Base-by-base conservation (phyloP, 225 moss, liverwort and hornwort genomes). In the Polytrichum commune region DNA sequence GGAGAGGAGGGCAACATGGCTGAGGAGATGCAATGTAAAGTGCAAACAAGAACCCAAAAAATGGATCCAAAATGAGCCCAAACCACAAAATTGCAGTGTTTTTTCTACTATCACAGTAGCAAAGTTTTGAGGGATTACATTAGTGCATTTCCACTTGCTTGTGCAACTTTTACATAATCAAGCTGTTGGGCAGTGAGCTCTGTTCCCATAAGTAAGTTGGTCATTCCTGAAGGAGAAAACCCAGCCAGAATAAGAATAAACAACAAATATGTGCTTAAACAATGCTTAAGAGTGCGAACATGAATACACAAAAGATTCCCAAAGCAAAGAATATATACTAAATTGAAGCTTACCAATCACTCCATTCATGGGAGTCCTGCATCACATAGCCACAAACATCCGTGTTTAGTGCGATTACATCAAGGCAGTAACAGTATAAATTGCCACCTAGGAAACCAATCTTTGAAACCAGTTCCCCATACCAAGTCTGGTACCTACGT, bases 281-380 rank as follows among this genome's bases (percentile, higher is more conserved):
- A 46, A 46, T 46, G 46, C 46, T 46, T 16, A 13, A 13, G 38
- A 13, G 46, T 13, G 46, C 13, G 1, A 30, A 16, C 46, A 46
- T 46, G 46, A 46, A 16, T 46, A 46, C 46, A 46, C 46, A 0
- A 46, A 46, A 13, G 3, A 16, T 46, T 46, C 46, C 16, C 4
- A 4, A 13, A 46, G 46, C 13, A 46, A 46, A 13, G 35, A 35
- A 35, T 8, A 35, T 46, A 46, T 46, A 46, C 46, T 46, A 3
- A 46, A 16, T 16, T 46, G 55, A 27, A 64, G 66, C 85, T 77
- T 32, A 93, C 93, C 93, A 77, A 93, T 90, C 18, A 93, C 93
- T 75, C 93, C 93, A 75, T 93, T 93, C 90, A 93, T 93, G 16
- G 93, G 93, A 29, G 93, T 93, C 70, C 92, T 91, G 87, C 80